These are phyloP conservation scores for Cladorrhinum sp. DNA, from an alignment of 2,329 filamentous ascomycete genomes.

Conservation along the genomic window DNA sequence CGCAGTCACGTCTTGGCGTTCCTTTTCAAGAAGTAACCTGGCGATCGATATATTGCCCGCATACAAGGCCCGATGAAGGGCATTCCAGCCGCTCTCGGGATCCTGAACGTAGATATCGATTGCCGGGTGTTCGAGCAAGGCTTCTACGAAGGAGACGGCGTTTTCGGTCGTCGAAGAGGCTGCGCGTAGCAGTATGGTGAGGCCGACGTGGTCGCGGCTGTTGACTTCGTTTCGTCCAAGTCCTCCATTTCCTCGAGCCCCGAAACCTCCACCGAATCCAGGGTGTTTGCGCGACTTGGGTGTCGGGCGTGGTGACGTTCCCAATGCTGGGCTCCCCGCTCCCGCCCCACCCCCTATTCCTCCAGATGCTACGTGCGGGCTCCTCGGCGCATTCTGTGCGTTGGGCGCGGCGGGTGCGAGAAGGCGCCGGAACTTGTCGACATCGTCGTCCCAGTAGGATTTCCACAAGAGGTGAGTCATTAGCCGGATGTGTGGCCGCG, in stretches of 20 bases:
- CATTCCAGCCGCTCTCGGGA: constrained; percentile 91
- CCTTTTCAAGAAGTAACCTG: constrained; percentile 74
- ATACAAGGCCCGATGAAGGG: constrained; percentile 86
- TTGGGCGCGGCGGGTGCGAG: constrained; percentile 68
- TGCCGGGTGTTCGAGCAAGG: constrained; percentile 76
- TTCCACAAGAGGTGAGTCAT: constrained; percentile 97
- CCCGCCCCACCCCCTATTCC: constrained; percentile 13
- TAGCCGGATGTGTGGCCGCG: constrained; percentile 50
- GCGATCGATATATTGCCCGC: constrained; percentile 86
- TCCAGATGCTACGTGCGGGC: constrained; percentile 43
- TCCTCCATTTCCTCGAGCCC: constrained; percentile 42
- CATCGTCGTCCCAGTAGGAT: constrained; percentile 95
- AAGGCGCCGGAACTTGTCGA: constrained; percentile 88
- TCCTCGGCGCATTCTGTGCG: constrained; percentile 53
- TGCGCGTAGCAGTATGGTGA: constrained; percentile 81
- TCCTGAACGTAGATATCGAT: constrained; percentile 87
- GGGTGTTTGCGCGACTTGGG: constrained; percentile 52
- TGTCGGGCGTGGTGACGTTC: constrained; percentile 48
- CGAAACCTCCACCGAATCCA: constrained; percentile 44
- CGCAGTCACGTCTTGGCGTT: constrained; percentile 61
- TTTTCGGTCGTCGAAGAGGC: constrained; percentile 70
- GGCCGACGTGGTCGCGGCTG: constrained; percentile 73
- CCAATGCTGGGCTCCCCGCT: constrained; percentile 36
- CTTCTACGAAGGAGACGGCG: constrained; percentile 71
- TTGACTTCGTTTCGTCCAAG: constrained; percentile 70